These are phyloP conservation scores for Hippophae gyantsensis DNA, from an alignment of 306 rosid genomes.

Conservation along the genomic window DNA sequence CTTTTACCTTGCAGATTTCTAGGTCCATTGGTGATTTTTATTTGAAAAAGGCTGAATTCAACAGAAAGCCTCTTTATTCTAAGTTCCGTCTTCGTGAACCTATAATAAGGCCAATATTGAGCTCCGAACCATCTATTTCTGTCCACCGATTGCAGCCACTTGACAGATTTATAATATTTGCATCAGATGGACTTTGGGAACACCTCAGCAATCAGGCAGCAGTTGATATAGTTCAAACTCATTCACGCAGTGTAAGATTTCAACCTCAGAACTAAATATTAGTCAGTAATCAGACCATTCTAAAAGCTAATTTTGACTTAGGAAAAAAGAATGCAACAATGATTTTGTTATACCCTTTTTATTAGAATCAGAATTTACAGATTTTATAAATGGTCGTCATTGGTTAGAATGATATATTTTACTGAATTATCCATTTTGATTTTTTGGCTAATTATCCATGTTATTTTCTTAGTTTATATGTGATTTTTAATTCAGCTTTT, in stretches of 20 bases:
- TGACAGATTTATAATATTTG: conserved; percentile 75
- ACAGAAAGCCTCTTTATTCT: conserved; percentile 65
- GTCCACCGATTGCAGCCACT: conserved; percentile 58
- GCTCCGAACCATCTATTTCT: conserved; percentile 66
- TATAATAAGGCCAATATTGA: conserved; percentile 56
- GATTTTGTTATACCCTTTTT: no score
- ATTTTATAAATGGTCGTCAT: no score
- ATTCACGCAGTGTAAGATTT: conserved; percentile 50
- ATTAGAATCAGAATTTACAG: no score
- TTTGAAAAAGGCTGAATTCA: conserved; percentile 80
- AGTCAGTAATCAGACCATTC: neutral
- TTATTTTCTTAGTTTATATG: no score
- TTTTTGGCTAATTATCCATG: no score
- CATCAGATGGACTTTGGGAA: conserved; percentile 97
- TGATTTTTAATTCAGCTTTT: no score
- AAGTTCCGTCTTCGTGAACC: conserved; percentile 80
- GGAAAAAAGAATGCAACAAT: neutral
- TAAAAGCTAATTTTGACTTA: conserved; percentile 4
- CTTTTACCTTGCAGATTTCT: conserved; percentile 48
- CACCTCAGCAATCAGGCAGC: conserved; percentile 91
- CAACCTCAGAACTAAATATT: neutral
- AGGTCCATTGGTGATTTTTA: conserved; percentile 86
- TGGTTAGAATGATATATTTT: no score
- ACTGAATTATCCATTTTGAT: no score
- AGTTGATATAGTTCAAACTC: conserved; percentile 79